These are phyloP conservation scores for Yamadazyma trypodendri DNA, from an alignment of 1,139 yeast genomes.

Conservation along the genomic window DNA sequence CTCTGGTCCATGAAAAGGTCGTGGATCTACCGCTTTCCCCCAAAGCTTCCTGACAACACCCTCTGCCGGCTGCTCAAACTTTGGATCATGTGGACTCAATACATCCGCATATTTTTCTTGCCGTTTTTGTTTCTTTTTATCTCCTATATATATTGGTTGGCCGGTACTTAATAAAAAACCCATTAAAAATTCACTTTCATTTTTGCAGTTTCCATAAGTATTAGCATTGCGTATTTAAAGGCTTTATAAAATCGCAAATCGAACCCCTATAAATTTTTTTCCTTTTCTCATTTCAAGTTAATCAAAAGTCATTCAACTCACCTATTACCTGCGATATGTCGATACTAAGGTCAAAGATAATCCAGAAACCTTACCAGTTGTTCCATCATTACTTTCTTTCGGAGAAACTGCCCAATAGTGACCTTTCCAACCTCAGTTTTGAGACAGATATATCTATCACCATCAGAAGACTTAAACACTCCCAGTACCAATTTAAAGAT, in stretches of 20 bases:
- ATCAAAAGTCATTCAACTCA: too few relatives aligned
- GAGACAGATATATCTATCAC: constrained; percentile 56
- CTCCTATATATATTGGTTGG: not conserved
- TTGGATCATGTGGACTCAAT: constrained; percentile 2
- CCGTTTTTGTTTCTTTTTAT: not conserved
- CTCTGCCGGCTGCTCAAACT: too few relatives aligned
- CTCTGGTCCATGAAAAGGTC: too few relatives aligned
- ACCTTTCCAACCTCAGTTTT: constrained; percentile 56
- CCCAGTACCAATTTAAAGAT: constrained; percentile 49
- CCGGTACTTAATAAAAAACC: too few relatives aligned
- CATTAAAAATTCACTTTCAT: too few relatives aligned
- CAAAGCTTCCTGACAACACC: not conserved
- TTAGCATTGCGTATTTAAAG: not conserved
- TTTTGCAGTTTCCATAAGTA: too few relatives aligned
- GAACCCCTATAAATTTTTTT: not conserved
- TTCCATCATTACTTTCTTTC: constrained; percentile 54
- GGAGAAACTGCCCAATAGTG: constrained; percentile 57
- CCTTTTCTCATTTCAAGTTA: not conserved
- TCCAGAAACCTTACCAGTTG: constrained; percentile 43
- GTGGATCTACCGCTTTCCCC: not conserved
- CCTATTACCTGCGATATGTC: too few relatives aligned
- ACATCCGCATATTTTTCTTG: not conserved
- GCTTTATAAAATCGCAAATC: too few relatives aligned
- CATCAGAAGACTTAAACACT: constrained; percentile 47
- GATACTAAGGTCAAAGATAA: constrained; percentile 32